Conservation (phyloP, 139 green algal genomes). For the Chlorella sp. region DNA sequence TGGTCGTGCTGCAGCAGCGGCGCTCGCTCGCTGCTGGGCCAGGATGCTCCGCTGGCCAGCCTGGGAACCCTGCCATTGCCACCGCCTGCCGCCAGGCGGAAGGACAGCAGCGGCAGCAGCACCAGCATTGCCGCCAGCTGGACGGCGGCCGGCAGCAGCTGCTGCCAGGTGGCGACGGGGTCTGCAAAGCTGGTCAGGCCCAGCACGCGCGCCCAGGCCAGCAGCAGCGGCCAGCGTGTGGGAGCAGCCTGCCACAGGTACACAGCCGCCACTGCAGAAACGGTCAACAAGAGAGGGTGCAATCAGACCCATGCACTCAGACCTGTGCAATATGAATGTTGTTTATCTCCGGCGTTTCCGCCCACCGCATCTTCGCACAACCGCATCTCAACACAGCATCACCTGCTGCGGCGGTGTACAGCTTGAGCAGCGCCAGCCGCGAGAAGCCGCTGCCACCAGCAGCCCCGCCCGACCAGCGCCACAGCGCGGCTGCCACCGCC, state of each 20-base stretch:
- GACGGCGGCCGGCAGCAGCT: conserved; percentile 23
- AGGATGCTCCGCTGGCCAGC: background rate
- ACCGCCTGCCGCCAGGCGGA: background rate
- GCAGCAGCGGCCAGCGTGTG: background rate
- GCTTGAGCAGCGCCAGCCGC: background rate
- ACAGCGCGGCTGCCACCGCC: background rate
- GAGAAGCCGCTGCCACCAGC: background rate
- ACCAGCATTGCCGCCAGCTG: conserved; percentile 38
- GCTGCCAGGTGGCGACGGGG: background rate
- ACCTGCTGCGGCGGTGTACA: background rate
- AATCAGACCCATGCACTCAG: no score
- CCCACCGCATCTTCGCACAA: no score
- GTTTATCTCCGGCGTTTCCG: no score
- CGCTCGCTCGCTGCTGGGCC: background rate
- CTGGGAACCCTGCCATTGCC: background rate
- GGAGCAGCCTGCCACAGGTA: conserved; percentile 47
- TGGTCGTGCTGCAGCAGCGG: conserved; percentile 1
- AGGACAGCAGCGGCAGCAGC: conserved; percentile 29
- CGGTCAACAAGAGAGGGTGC: no score
- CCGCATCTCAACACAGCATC: no score
- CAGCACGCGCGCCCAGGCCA: conserved; percentile 22
- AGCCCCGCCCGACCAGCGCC: background rate
- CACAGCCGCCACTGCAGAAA: conserved; percentile 26
- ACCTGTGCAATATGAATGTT: no score
- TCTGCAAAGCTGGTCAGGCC: conserved; percentile 26